Evolutionary conservation across 2,329 filamentous ascomycete species (phyloP).

Genomic region (Aspergillus vadensis): DNA sequence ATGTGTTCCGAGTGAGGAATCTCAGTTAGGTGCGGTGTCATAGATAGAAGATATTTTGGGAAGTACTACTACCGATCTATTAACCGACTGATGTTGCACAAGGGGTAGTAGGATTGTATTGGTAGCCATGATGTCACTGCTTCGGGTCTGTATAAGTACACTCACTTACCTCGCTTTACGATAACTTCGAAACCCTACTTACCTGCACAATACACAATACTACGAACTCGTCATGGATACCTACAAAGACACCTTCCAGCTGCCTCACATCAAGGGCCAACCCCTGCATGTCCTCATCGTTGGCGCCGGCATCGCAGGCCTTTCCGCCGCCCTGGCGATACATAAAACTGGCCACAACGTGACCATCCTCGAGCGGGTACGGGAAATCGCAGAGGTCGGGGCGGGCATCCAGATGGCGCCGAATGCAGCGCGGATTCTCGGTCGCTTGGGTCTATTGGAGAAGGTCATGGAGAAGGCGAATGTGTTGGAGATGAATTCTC

Average conservation of each 20-base stretch:
- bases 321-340: background rate
- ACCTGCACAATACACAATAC: no score
- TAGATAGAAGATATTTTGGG: no score
- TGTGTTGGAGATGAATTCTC: background rate
- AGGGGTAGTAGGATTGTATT: no score
- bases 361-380: background rate
- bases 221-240: background rate
- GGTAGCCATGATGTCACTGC: no score
- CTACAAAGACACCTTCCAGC: background rate
- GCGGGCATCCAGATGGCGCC: background rate
- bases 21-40: no score
- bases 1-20: no score
- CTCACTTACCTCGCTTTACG: no score
- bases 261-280: background rate
- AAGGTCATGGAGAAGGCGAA: background rate
- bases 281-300: background rate
- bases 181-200: no score
- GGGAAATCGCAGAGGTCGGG: background rate
- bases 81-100: no score
- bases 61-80: no score
- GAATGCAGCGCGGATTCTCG: background rate
- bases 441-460: background rate
- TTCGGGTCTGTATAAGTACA: no score
- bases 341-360: background rate
- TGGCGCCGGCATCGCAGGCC: background rate